These are phyloP conservation scores for Lipomyces anomalus DNA, from an alignment of 805 yeast genomes.

Conservation along the genomic window DNA sequence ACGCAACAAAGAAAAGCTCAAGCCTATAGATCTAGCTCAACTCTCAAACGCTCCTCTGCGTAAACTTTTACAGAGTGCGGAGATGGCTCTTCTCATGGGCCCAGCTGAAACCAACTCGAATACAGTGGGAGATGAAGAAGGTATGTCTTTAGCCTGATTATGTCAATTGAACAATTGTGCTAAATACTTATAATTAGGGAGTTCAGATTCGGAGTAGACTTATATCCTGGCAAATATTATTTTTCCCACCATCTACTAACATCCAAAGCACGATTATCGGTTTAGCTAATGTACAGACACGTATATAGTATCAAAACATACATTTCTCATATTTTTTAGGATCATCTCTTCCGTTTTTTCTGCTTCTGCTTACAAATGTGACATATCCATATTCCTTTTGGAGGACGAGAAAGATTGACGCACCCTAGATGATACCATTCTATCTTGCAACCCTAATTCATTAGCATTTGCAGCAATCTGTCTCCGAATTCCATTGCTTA, in stretches of 20 bases:
- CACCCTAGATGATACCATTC: conserved; percentile 98
- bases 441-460: conserved; percentile 55
- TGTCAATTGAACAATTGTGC: background rate
- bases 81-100: conserved; percentile 48
- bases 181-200: too few species aligned
- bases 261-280: too few species aligned
- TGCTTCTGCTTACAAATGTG: too few species aligned
- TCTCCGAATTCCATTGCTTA: too few species aligned
- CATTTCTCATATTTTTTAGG: too few species aligned
- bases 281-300: too few species aligned
- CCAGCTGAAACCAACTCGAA: conserved; percentile 17
- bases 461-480: too few species aligned
- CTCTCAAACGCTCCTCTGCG: conserved; percentile 51
- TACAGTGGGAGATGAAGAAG: conserved; percentile 21
- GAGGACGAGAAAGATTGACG: conserved; percentile 78
- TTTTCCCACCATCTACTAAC: too few species aligned
- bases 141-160: conserved; percentile 1
- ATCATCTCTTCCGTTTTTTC: too few species aligned
- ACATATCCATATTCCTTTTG: conserved; percentile 81
- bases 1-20: conserved; percentile 56
- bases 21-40: conserved; percentile 65
- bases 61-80: conserved; percentile 73
- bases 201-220: too few species aligned
- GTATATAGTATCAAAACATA: too few species aligned
- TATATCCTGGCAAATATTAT: too few species aligned